Evolutionary conservation across 2,329 filamentous ascomycete species (phyloP), one percentile per base, ranked within the genome.

Genomic region (Biscogniauxia marginata): DNA sequence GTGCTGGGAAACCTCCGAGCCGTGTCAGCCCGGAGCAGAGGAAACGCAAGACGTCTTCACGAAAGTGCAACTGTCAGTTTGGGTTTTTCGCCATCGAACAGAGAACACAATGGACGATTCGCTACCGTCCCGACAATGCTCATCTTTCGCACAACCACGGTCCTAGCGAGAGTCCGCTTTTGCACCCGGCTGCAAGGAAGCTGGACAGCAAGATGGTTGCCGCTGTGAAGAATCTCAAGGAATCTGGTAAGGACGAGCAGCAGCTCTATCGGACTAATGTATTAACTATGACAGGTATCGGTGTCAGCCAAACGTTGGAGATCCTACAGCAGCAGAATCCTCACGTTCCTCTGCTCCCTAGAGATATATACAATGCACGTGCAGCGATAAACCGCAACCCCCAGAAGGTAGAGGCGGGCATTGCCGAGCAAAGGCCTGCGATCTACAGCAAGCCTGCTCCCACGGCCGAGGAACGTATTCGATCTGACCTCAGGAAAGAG

Each of bases 71-170:
- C 63, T 88, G 85, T 60, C 83, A 84, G 24, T 88, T 88, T 68
- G 85, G 85, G n/a, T 87, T 88, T 69, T 88, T 87, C 61, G 85
- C 85, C 54, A 84, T 88, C 43, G 85, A 88, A 69, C 84, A 87
- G 65, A 78, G 85, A 57, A 86, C 84, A 0, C 84, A 87, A 63
- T 88, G 85, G 85, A 84, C 84, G 0, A 81, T 88, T 56, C 79
- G 85, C 52, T 87, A 87, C 65, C 81, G 85, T 4, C 85, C 85
- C 2, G 81, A 87, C 59, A 71, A 76, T 5, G 67, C 76, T 51
- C 84, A 87, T 65, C 72, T 87, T 44, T 71, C 77, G 54, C 85
- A 88, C 69, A 88, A 88, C 64, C 85, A 88, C 64, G 82, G 82
- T 0, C 84, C 85, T 1, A 88, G 85, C 65, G 84, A 87, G 67